Evolutionary conservation across 164 flowering plant species (phyloP).

Genomic region (Echeveria elegans): DNA sequence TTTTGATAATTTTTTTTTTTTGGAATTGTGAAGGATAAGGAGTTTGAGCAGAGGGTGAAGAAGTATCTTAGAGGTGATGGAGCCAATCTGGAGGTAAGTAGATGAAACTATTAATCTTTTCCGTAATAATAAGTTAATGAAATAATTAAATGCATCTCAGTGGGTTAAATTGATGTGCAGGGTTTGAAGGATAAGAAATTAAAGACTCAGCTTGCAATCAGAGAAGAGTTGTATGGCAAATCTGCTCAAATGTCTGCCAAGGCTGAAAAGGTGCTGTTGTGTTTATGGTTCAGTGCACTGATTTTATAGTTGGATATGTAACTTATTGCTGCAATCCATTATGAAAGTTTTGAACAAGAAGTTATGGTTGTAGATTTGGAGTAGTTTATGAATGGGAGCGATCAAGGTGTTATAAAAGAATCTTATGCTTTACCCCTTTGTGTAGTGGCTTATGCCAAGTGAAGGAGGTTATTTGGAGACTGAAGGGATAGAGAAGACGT

Average conservation of each 20-base stretch:
- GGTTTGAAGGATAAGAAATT: conserved; percentile 68
- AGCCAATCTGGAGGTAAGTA: conserved; percentile 60
- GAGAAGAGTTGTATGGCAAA: conserved; percentile 62
- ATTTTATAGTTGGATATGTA: too few relatives aligned
- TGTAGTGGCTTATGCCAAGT: conserved; percentile 90
- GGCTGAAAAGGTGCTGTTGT: conserved; percentile 60
- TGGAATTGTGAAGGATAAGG: conserved; percentile 18
- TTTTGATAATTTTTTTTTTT: not conserved
- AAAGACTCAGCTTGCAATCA: conserved; percentile 62
- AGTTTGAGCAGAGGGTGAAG: conserved; percentile 41
- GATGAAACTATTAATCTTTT: not conserved
- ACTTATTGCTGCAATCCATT: too few relatives aligned
- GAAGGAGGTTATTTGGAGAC: conserved; percentile 80
- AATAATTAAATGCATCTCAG: not conserved
- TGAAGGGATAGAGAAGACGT: conserved; percentile 86
- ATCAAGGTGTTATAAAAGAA: too few relatives aligned
- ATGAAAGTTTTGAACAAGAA: too few relatives aligned
- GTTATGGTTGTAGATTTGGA: not conserved
- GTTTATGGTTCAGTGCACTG: not conserved
- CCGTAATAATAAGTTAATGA: not conserved
- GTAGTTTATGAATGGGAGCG: not conserved
- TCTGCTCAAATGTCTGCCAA: conserved; percentile 86
- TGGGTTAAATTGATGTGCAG: conserved; percentile 25
- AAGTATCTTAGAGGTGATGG: conserved; percentile 80
- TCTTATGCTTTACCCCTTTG: not conserved